These are phyloP conservation scores for Entoloma clypeatum DNA, from an alignment of 1,284 basidiomycete genomes.

Conservation along the genomic window DNA sequence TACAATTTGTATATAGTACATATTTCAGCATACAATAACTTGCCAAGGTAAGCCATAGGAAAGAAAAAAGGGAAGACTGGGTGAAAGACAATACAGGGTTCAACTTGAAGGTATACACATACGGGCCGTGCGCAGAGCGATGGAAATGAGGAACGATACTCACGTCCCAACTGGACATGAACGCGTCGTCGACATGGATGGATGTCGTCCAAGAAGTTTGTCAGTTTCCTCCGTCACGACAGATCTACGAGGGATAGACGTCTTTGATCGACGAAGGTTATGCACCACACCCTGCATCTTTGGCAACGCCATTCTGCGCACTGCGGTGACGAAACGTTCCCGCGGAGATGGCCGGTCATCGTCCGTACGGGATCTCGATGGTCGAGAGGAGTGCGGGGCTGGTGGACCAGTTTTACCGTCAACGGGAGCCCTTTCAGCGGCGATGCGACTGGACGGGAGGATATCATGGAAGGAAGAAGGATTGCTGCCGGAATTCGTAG, in stretches of 20 bases:
- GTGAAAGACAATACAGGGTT: background rate
- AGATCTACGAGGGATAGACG: constrained; percentile 12
- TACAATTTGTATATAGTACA: background rate
- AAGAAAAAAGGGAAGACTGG: background rate
- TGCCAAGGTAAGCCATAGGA: background rate
- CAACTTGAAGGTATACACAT: background rate
- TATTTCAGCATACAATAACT: background rate
- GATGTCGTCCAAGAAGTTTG: constrained; percentile 8
- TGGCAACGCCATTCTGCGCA: constrained; percentile 31
- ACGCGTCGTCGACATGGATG: too few species aligned
- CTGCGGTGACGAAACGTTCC: constrained; percentile 25
- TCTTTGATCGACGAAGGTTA: constrained; percentile 29
- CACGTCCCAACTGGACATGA: too few species aligned
- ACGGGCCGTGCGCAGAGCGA: background rate
- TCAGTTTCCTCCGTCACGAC: constrained; percentile 6
- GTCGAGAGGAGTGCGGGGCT: background rate
- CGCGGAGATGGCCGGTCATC: constrained; percentile 7
- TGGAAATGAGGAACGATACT: too few species aligned
- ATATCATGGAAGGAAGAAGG: constrained; percentile 44
- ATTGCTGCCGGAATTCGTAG: background rate
- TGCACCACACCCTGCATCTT: constrained; percentile 35
- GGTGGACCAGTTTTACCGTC: constrained; percentile 8
- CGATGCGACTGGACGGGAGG: constrained; percentile 41
- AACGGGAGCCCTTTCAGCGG: constrained; percentile 30
- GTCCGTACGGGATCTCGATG: background rate